Evolutionary conservation across 352 stramenopile genomes (phyloP), one percentile per base, ranked within the genome.

Genomic region (Blastocystis sp.): DNA sequence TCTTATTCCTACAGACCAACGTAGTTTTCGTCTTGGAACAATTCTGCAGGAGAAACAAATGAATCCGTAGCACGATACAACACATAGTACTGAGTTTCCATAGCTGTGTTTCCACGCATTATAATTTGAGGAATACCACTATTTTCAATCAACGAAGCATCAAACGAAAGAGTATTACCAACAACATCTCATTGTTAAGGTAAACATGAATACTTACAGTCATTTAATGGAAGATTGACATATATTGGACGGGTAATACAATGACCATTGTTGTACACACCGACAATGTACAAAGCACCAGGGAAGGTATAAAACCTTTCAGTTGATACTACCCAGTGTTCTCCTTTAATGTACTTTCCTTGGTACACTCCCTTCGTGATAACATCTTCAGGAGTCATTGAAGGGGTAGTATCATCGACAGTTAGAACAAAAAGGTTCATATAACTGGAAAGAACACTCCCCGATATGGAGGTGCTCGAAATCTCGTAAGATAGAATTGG

Each of bases 71-170:
- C 46, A n/a, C 35, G 56, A 35, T 65, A 59, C 19, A 65, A 2
- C 49, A 83, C 1, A 43, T 83, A 83, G 29, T 83, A 83, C 49
- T 83, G 71, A 16, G 51, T 83, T 39, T 83, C 71, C 71, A 83
- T 83, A 3, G 46, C 71, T 16, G 46, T 83, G 49, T 83, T 83
- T 29, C 71, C 71, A 52, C 71, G 46, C 49, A 83, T 83, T n/a
- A 83, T 43, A 43, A 83, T 65, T 11, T 52, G 42, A 12, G 21
- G 37, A 11, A 27, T 21, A 37, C 42, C 51, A n/a, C 49, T 27
- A n/a, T 46, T 59, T 21, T 67, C 39, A 19, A 83, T 43, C 9
- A 65, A 83, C 5, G 29, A 51, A 12, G 71, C 71, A 29, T 83
- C 71, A 42, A 83, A 83, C 3, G 71, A 83, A 63, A 83, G 27